Conservation (phyloP, 2,329 filamentous ascomycete genomes). For the Dactylella cylindrospora region DNA sequence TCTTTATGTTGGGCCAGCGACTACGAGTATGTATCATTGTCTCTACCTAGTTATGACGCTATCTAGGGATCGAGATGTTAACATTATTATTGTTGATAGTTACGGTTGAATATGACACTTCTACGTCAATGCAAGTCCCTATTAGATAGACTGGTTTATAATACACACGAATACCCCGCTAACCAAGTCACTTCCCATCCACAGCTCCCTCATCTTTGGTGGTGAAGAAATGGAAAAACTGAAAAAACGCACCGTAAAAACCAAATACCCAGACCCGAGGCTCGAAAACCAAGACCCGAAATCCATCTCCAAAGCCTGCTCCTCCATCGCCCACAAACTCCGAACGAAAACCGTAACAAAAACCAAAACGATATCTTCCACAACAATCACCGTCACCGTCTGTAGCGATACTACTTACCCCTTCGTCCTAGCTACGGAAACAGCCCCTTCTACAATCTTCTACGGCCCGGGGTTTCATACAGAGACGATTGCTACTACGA, state of each 20-base stretch:
- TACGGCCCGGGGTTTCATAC: constrained; percentile 20
- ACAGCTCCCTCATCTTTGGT: constrained; percentile 22
- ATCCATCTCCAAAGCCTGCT: constrained; percentile 26
- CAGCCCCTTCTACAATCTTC: neutral
- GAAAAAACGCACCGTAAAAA: constrained; percentile 10
- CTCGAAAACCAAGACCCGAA: constrained; percentile 6
- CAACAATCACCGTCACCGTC: neutral
- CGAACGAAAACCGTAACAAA: constrained; percentile 6
- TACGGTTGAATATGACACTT: constrained; percentile 14
- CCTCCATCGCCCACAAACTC: constrained; percentile 2
- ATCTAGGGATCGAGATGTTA: neutral
- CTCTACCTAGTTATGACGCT: neutral
- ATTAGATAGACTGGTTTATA: too few relatives aligned
- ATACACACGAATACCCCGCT: neutral
- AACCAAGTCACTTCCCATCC: neutral
- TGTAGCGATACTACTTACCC: constrained; percentile 9
- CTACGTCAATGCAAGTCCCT: constrained; percentile 11
- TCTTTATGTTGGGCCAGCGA: constrained; percentile 18
- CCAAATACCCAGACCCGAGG: constrained; percentile 22
- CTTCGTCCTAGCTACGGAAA: constrained; percentile 6
- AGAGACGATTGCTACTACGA: constrained; percentile 11
- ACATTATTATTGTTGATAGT: constrained; percentile 1
- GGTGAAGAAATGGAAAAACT: constrained; percentile 14
- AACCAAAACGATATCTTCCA: neutral
- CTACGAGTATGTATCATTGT: constrained; percentile 17